Conservation (phyloP, 805 yeast species). For the Priceomyces castillae region DNA sequence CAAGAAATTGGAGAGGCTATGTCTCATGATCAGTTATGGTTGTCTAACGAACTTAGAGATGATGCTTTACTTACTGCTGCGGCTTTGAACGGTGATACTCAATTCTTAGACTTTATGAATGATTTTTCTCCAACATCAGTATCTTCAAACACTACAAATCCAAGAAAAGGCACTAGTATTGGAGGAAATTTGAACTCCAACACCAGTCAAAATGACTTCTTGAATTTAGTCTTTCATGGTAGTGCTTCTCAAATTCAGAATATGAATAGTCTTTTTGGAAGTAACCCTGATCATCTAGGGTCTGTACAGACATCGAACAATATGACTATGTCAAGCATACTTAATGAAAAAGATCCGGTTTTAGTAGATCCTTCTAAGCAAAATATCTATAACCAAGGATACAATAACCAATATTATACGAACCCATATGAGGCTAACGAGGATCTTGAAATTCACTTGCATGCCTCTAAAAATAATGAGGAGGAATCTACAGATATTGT, state of each 20-base stretch:
- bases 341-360: slow-evolving; percentile 11
- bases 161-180: neutral
- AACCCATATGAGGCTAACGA: slow-evolving; percentile 39
- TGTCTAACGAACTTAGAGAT: slow-evolving; percentile 66
- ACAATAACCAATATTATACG: slow-evolving; percentile 37
- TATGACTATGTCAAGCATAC: slow-evolving; percentile 16
- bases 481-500: slow-evolving; percentile 32
- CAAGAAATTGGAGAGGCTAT: slow-evolving; percentile 14
- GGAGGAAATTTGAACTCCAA: slow-evolving; percentile 10
- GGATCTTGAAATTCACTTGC: slow-evolving; percentile 41
- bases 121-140: slow-evolving; percentile 12
- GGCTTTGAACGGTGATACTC: slow-evolving; percentile 60
- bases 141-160: neutral
- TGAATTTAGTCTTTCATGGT: slow-evolving; percentile 53
- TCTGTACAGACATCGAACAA: slow-evolving; percentile 9
- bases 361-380: slow-evolving; percentile 35
- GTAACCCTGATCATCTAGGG: slow-evolving; percentile 6
- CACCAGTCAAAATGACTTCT: slow-evolving; percentile 43
- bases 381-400: slow-evolving; percentile 37
- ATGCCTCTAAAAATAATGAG: slow-evolving; percentile 32
- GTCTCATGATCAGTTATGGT: slow-evolving; percentile 58
- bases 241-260: slow-evolving; percentile 18
- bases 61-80: slow-evolving; percentile 75
- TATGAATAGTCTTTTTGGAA: slow-evolving; percentile 2
- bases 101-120: slow-evolving; percentile 52